phyloP scores from a whole-genome alignment of 768 basidiomycete species.

The Tricholoma sp. region DNA sequence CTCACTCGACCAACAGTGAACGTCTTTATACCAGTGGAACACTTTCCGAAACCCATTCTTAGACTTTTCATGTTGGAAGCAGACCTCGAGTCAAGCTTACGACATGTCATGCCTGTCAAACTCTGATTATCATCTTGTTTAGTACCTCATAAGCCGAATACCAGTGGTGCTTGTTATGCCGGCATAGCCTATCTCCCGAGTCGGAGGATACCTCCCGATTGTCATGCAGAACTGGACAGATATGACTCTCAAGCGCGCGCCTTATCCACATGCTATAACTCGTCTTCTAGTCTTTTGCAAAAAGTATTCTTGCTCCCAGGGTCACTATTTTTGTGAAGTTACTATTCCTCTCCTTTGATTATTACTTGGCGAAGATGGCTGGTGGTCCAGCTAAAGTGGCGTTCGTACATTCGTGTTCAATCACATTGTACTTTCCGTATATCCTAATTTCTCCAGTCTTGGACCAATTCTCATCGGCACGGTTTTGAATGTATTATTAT shows the following conservation, averaged over 20 bases:
- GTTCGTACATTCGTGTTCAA: constrained; percentile 15
- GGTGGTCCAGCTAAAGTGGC: constrained; percentile 28
- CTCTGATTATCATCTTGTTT: no score
- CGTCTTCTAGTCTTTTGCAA: no score
- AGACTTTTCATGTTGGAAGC: no score
- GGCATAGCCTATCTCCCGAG: background rate
- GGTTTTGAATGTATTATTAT: constrained; percentile 43
- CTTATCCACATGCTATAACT: background rate
- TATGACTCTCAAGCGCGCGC: background rate
- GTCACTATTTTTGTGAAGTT: background rate
- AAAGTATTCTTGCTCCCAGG: background rate
- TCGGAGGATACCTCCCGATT: background rate
- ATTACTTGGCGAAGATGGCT: background rate
- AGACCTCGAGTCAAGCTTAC: no score
- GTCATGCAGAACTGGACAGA: background rate
- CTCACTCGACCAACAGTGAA: no score
- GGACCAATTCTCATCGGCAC: constrained; percentile 48
- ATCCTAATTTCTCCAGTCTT: constrained; percentile 27
- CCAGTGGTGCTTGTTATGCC: background rate
- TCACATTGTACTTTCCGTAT: background rate
- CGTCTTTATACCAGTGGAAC: no score
- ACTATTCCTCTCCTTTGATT: background rate
- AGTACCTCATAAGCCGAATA: no score
- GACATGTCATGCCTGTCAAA: no score
- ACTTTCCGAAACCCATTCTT: no score